Base-by-base conservation (phyloP, 2,329 filamentous ascomycete species). In the Mycogone perniciosa region DNA sequence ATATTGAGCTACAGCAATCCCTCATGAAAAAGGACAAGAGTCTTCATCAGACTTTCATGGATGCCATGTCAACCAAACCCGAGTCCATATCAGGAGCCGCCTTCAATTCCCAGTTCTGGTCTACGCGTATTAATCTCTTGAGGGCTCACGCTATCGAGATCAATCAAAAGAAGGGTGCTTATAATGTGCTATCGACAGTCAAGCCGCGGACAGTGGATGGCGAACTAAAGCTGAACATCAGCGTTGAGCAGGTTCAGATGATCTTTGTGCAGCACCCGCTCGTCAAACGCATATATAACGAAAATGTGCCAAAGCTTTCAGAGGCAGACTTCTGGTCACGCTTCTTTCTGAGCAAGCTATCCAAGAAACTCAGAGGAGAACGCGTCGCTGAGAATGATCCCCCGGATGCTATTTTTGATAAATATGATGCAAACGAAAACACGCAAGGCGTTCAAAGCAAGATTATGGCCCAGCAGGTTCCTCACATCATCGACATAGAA, bases 51-150 rank as follows among this genome's bases (percentile, higher is more conserved):
- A 93, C 91, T 40, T 96, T 96, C 65, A 85, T 89, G 71, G 89
- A 96, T 63, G 87, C 89, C 0, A 75, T 90, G 44, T 77, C 81
- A 47, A 87, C 88, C 7, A 96, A 96, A 63, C 90, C 92, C 0
- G 86, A 92, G 6, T 84, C 86, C 2, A 85, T 97, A 54, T 85
- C 86, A 0, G 82, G 86, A 30, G 80, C 81, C 2, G 85, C 90
- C 41, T 96, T 97, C 67, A 90, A 92, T 59, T 76, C 83, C 1
- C 92, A 96, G 66, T 99, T 99, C 71, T 99, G 93, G 93, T 89
- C 89, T 1, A 89, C 89, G 2, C 80, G 95, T 42, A 80, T 91
- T 43, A 89, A 89, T 65, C 74, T 96, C 31, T 77, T 99, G 31
- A 86, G 93, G 9, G 87, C 92, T 0, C 88, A 96, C 70, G 91